Base-by-base conservation (phyloP, 139 green algal species). In the Coelastrella sp. region DNA sequence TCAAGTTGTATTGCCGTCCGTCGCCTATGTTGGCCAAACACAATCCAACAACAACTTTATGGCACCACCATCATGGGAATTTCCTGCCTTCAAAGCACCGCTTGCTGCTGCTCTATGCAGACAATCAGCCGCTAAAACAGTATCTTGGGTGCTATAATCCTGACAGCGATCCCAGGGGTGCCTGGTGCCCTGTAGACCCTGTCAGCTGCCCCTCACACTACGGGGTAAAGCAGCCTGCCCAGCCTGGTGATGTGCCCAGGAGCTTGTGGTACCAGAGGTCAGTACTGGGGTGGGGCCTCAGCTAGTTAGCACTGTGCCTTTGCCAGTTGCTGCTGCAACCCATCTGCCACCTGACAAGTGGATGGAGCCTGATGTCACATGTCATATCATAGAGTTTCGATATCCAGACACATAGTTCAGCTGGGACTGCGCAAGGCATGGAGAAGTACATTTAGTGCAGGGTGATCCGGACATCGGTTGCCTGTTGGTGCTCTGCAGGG, bases 171-270 rank as follows among this genome's bases (percentile, higher is more conserved):
- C 78, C 56, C 5, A 7, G 14, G 54, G 78, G 78, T 68, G 78
- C 54, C 5, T 83, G 78, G 78, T 83, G 78, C 56, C 78, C 78
- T 8, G 78, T 83, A 7, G 78, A 83, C 78, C 78, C 78, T 11
- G 54, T 60, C 56, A 83, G 56, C 56, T 83, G 78, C 56, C 78
- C 78, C 19, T 83, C 78, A 23, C 59, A 83, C 56, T 83, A 83
- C n/a, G 78, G 78, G 4, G 78, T 56, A 32, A 83, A 83, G 56
- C 78, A 83, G 56, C 78, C 78, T 14, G 16, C 0, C 8, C 16
- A 76, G 20, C 54, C 54, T 68, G 54, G 54, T 7, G 78, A 83
- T 68, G 78, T 83, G 8, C 78, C 78, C 7, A 20, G 54, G 20
- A 20, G 19, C 20, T 10, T 83, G 78, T 32, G 58, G 56, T 68